phyloP scores from a whole-genome alignment of 1,284 basidiomycete genomes.

The Phenoliferia sp. region DNA sequence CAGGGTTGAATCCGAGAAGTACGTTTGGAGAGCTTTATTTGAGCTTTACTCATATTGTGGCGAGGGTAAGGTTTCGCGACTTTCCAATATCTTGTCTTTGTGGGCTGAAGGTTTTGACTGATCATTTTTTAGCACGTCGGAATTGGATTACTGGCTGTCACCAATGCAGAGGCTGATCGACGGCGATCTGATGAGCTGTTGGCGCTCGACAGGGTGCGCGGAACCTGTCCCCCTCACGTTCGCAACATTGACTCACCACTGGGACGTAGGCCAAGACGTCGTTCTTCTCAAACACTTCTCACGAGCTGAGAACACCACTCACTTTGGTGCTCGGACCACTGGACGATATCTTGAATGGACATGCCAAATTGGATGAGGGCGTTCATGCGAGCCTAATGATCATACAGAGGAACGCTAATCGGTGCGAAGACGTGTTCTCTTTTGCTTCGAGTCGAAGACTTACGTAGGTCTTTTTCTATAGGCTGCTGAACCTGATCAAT shows the following conservation, averaged over 20 bases:
- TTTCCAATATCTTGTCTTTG: background rate
- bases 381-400: constrained; percentile 38
- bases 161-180: constrained; percentile 42
- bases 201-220: constrained; percentile 40
- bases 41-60: constrained; percentile 23
- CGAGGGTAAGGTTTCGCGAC: background rate
- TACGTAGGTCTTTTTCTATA: background rate
- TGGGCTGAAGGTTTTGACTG: background rate
- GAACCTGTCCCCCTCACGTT: background rate
- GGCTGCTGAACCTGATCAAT: constrained; percentile 41
- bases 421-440: background rate
- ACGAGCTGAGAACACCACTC: constrained; percentile 46
- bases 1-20: constrained; percentile 43
- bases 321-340: constrained; percentile 41
- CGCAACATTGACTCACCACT: constrained; percentile 8
- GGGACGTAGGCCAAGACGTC: constrained; percentile 36
- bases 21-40: constrained; percentile 13
- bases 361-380: constrained; percentile 31
- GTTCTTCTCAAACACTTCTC: constrained; percentile 42
- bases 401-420: constrained; percentile 22
- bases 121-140: constrained; percentile 16
- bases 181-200: constrained; percentile 44
- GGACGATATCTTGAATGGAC: constrained; percentile 33
- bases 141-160: constrained; percentile 24
- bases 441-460: background rate